These are phyloP conservation scores for Fraxinus xanthoxyloides DNA, from an alignment of 305 asterid genomes.

Conservation along the genomic window DNA sequence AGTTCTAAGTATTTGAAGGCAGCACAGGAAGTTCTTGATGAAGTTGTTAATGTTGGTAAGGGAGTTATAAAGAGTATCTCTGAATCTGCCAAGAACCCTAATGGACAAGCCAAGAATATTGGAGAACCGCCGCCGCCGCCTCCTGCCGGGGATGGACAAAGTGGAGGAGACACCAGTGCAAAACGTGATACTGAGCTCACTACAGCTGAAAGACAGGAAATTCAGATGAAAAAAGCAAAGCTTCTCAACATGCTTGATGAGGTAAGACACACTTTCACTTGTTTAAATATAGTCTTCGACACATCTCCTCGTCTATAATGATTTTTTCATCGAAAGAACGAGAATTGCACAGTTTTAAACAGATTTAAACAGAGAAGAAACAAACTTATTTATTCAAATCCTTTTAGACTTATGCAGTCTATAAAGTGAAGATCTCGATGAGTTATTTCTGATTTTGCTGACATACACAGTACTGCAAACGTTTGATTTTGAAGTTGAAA, in stretches of 20 bases:
- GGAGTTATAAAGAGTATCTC: conserved; percentile 34
- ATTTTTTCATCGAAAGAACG: background rate
- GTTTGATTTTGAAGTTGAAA: background rate
- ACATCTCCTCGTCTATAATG: background rate
- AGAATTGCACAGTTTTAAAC: background rate
- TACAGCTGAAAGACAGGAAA: conserved; percentile 82
- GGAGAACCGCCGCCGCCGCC: conserved; percentile 37
- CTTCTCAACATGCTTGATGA: conserved; percentile 95
- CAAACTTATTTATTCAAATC: background rate
- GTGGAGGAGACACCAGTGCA: conserved; percentile 36
- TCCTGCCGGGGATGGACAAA: conserved; percentile 21
- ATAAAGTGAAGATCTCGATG: background rate
- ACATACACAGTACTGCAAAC: background rate
- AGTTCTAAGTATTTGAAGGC: conserved; percentile 77
- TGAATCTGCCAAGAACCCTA: conserved; percentile 29
- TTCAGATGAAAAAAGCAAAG: conserved; percentile 90
- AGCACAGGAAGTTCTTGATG: conserved; percentile 85
- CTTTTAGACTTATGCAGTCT: background rate
- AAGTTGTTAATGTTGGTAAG: conserved; percentile 77
- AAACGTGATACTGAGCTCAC: conserved; percentile 59
- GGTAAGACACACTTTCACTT: conserved; percentile 36
- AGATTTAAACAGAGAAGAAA: background rate
- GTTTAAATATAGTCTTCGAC: background rate
- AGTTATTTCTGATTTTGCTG: background rate
- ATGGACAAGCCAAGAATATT: conserved; percentile 29